Evolutionary conservation across 148 eudicot species (phyloP).

Genomic region (Nepenthes mirabilis): DNA sequence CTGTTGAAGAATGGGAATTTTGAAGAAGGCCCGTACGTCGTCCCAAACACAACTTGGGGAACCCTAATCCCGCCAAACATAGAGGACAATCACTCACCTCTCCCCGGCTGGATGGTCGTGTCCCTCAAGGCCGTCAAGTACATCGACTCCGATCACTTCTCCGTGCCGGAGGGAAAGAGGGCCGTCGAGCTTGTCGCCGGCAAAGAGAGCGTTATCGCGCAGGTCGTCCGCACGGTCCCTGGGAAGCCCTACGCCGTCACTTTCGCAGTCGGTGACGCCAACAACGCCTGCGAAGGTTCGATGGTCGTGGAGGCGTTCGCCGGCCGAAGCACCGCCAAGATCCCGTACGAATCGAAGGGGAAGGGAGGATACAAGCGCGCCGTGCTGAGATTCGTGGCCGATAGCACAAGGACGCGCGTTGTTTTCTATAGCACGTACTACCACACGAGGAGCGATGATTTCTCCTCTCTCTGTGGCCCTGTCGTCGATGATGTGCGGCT

Average conservation of each 20-base stretch:
- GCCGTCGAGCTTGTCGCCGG: slow-evolving; percentile 90
- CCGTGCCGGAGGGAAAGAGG: slow-evolving; percentile 50
- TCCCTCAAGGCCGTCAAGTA: slow-evolving; percentile 87
- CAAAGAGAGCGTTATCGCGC: slow-evolving; percentile 75
- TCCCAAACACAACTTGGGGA: slow-evolving; percentile 80
- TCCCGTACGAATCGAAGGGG: slow-evolving; percentile 76
- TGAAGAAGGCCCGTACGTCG: slow-evolving; percentile 84
- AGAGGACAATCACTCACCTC: slow-evolving; percentile 76
- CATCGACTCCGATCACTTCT: slow-evolving; percentile 66
- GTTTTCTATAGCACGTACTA: slow-evolving; percentile 78
- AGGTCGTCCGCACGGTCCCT: slow-evolving; percentile 42
- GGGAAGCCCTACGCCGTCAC: slow-evolving; percentile 46
- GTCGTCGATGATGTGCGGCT: slow-evolving; percentile 69
- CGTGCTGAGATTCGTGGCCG: slow-evolving; percentile 49
- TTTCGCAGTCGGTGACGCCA: slow-evolving; percentile 81
- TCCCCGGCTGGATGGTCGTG: slow-evolving; percentile 88
- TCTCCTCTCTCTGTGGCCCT: slow-evolving; percentile 78
- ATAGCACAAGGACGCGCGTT: slow-evolving; percentile 35
- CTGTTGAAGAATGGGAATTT: slow-evolving; percentile 70
- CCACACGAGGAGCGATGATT: slow-evolving; percentile 68
- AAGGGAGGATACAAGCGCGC: slow-evolving; percentile 79
- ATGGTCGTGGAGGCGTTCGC: slow-evolving; percentile 90
- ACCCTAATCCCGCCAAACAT: slow-evolving; percentile 83
- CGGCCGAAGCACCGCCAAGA: slow-evolving; percentile 40
- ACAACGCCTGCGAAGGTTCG: slow-evolving; percentile 65